Base-by-base conservation (phyloP, 2,329 filamentous ascomycete species). In the Clarireedia paspali region DNA sequence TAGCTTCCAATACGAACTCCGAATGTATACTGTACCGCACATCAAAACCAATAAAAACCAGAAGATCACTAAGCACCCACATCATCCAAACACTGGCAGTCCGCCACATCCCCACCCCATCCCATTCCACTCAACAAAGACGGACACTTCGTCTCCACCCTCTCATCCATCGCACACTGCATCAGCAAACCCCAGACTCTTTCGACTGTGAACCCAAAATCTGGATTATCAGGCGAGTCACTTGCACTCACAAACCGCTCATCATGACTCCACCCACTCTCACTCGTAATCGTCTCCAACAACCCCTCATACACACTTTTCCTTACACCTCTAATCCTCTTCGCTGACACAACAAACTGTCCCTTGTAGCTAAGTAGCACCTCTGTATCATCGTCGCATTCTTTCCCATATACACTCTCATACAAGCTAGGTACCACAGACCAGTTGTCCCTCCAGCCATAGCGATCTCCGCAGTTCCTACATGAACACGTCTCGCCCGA, bases 121-220 rank as follows among this genome's bases (percentile, higher is more conserved):
- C 88, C 88, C 59, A 84, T 89, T 0, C 89, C 89, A 62, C 89
- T 89, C 58, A 86, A 88, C 4, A 95, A 75, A 65, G 91, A 91
- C 60, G 92, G 88, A 12, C 89, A 89, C 58, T 90, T 90, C 1
- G 86, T 85, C 12, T 89, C 89, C 47, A 94, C 87, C 63, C 89
- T 84, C 0, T 87, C 91, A 57, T 81, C 72, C 23, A 5, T 40
- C 7, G 62, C 62, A 59, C 65, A 68, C 55, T 68, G 66, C 58
- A 67, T 58, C 10, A 68, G 45, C 38, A 67, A 50, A 9, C 59
- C 52, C 66, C 66, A 67, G 9, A 67, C 45, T 36, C 66, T 58
- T 48, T 67, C 66, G 26, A 67, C 53, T 3, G 62, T 57, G 36
- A 66, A 67, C 15, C 64, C 65, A 51, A 68, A 67, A n/a, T 56